These are phyloP conservation scores for Agaricus blazei DNA, from an alignment of 768 basidiomycete genomes.

Conservation along the genomic window DNA sequence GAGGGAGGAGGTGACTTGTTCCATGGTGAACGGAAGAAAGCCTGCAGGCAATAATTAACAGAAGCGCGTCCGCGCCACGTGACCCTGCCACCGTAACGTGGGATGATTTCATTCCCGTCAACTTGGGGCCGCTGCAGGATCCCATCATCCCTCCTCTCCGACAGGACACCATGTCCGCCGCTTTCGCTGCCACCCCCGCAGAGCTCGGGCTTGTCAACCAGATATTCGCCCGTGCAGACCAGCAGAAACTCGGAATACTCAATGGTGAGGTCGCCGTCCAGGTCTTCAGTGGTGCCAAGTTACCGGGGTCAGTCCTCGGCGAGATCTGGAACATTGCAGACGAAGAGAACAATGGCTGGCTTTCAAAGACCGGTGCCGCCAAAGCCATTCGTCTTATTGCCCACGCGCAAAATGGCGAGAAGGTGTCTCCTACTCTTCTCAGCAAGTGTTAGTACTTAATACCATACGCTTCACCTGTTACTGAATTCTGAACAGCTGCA, in stretches of 20 bases:
- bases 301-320: conserved; percentile 73
- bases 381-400: conserved; percentile 89
- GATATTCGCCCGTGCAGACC: conserved; percentile 70
- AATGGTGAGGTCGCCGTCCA: conserved; percentile 90
- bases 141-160: conserved; percentile 12
- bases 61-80: too few relatives aligned
- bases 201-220: conserved; percentile 61
- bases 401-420: conserved; percentile 85
- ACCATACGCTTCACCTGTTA: conserved; percentile 5
- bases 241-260: conserved; percentile 76
- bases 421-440: conserved; percentile 54
- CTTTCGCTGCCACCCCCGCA: conserved; percentile 41
- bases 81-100: conserved; percentile 1
- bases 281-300: conserved; percentile 79
- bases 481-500: conserved; percentile 52
- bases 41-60: too few relatives aligned
- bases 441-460: conserved; percentile 57
- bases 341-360: conserved; percentile 88
- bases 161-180: conserved; percentile 35
- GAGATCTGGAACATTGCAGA: conserved; percentile 95
- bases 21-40: conserved; percentile 42
- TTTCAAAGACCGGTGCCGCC: conserved; percentile 84
- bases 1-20: conserved; percentile 64
- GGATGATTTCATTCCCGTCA: conserved; percentile 2
- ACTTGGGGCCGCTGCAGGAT: background rate